Conservation (phyloP, 2,329 filamentous ascomycete genomes). For the Fusarium odoratissimum region DNA sequence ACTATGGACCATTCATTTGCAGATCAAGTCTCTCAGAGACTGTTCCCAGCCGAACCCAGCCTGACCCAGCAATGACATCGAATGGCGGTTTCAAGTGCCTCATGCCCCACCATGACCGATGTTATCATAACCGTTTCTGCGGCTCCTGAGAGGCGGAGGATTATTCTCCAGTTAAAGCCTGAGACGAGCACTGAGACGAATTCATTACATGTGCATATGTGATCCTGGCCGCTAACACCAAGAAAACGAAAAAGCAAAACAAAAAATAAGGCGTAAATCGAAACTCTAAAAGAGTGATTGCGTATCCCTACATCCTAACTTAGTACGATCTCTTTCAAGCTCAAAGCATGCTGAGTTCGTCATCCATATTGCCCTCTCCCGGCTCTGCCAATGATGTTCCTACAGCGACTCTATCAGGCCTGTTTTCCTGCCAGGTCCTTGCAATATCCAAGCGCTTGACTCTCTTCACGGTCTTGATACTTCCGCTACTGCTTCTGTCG, state of each 20-base stretch:
- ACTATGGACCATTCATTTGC: conserved; percentile 12
- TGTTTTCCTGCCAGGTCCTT: conserved; percentile 16
- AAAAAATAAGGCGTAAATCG: not conserved
- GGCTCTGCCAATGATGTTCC: conserved; percentile 15
- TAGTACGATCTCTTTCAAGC: not conserved
- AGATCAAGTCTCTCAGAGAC: conserved; percentile 11
- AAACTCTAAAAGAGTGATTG: not conserved
- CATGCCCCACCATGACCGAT: conserved; percentile 34
- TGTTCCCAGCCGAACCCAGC: conserved; percentile 7
- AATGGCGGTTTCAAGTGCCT: conserved; percentile 45
- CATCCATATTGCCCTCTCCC: conserved; percentile 21
- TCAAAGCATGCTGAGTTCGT: conserved; percentile 36
- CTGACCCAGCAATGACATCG: conserved; percentile 19
- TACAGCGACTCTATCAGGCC: conserved; percentile 18
- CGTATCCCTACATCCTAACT: not conserved
- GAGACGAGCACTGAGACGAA: conserved; percentile 33
- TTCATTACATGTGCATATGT: conserved; percentile 12
- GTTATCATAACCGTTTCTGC: conserved; percentile 23
- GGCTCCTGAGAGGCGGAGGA: conserved; percentile 29
- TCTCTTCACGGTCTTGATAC: conserved; percentile 13
- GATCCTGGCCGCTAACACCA: conserved; percentile 5
- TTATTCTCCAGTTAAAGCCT: conserved; percentile 24
- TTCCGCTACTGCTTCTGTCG: not conserved
- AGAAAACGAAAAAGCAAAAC: not conserved
- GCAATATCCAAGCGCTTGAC: conserved; percentile 33